Evolutionary conservation across 2,329 filamentous ascomycete species (phyloP).

Genomic region (Aspergillus fumigatiaffinis): DNA sequence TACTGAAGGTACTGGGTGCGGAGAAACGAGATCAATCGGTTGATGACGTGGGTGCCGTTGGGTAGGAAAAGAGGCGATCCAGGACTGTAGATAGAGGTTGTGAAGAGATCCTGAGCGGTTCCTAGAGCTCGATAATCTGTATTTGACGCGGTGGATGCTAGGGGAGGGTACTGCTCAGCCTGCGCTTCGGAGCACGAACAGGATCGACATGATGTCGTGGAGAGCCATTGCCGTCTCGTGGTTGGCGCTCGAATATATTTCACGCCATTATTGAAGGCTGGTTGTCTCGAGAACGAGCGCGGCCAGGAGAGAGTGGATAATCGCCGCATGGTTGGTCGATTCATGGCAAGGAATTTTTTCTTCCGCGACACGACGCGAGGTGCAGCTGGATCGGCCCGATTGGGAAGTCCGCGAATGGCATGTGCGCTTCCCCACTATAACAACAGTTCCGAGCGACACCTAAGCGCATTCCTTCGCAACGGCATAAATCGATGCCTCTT

Average conservation of each 20-base stretch:
- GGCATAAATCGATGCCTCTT: neutral
- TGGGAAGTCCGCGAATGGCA: constrained; percentile 1
- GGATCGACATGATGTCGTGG: constrained; percentile 16
- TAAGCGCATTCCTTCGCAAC: neutral
- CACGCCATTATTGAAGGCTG: neutral
- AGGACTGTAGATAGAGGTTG: constrained; percentile 73
- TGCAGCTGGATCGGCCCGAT: constrained; percentile 10
- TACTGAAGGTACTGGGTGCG: constrained; percentile 79
- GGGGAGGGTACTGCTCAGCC: constrained; percentile 11
- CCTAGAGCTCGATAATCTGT: constrained; percentile 51
- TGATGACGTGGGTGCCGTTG: constrained; percentile 77
- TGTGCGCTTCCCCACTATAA: neutral
- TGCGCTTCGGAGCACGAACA: constrained; percentile 28
- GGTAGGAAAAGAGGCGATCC: constrained; percentile 83
- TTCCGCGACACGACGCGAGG: constrained; percentile 10
- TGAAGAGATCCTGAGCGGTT: constrained; percentile 68
- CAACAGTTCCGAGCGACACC: neutral
- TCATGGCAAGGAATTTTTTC: constrained; percentile 3
- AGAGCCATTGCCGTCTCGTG: constrained; percentile 19
- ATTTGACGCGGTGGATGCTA: constrained; percentile 32
- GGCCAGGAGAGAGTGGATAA: constrained; percentile 11
- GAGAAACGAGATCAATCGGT: constrained; percentile 75
- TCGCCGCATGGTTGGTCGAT: constrained; percentile 15
- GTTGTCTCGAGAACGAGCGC: constrained; percentile 1
- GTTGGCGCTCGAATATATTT: neutral